Evolutionary conservation across 2,329 filamentous ascomycete species (phyloP), one percentile per base, ranked within the genome.

Genomic region (Diaporthe citri): DNA sequence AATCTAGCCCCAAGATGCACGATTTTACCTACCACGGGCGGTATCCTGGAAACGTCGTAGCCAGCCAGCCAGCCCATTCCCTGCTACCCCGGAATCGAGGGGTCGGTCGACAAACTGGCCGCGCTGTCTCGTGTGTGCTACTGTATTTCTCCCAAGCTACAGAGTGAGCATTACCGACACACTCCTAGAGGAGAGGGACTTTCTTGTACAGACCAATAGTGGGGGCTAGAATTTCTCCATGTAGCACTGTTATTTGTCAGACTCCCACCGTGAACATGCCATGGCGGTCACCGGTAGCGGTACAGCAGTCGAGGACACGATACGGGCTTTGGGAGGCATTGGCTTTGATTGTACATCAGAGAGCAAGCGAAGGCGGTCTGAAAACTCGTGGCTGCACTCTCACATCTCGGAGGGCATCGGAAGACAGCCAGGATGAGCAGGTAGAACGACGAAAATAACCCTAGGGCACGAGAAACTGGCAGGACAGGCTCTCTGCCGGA

Each of bases 51-150:
- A 51, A 13, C 34, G 46, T 52, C 31, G 22, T 12, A 22, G 48
- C 64, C 64, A 20, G 25, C 48, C 64, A 41, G 34, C 64, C 48
- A 39, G 34, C 64, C 64, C n/a, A 48, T 69, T 69, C 64, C 64
- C 64, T 69, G 64, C 34, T 69, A 69, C 64, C 64, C 64, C 48
- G 55, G 64, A 55, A 69, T 69, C 64, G 64, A 67, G 64, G 64
- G 64, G 64, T 41, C 64, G 15, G n/a, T 69, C 48, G 1, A 41
- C 64, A 41, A 28, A 55, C 48, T 22, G 64, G 64, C 64, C 48
- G 7, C 34, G 51, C 31, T 25, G 22, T 52, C 64, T 22, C 64
- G 17, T 31, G 15, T 55, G 46, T 69, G n/a, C 34, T 8, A 55
- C 51, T 28, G 46, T 41, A 22, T 28, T 28, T 4, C 10, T 28